Percentiles rank a stretch among this genome's conserved stretches.
Evolutionary conservation across 176 grass and related monocot genomes (phyloP).

Genomic region (Cenchrus fungigraminus): DNA sequence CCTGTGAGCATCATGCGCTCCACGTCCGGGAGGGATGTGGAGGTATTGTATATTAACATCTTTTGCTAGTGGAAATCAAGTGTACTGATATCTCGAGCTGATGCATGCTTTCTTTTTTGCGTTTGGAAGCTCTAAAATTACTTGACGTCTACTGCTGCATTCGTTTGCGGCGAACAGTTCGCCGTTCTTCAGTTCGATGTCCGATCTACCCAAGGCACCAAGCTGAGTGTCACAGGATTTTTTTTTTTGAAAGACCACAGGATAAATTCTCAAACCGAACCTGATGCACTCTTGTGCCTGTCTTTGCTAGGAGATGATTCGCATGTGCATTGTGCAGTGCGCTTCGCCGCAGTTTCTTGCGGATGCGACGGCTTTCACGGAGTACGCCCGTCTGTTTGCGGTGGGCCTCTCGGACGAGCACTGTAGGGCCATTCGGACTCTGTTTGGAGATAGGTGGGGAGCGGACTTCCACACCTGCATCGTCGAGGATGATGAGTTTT

Average conservation of each 20-base stretch:
- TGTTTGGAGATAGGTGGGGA: too few species aligned
- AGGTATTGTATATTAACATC: background rate
- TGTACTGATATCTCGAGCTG: background rate
- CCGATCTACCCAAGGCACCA: background rate
- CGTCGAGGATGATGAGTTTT: too few species aligned
- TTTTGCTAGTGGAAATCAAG: background rate
- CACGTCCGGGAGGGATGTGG: background rate
- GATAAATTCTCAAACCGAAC: background rate
- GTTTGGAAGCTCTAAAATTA: background rate
- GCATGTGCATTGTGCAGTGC: background rate
- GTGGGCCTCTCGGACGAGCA: too few species aligned
- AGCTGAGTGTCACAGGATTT: background rate
- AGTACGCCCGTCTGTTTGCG: too few species aligned
- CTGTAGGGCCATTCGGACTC: too few species aligned
- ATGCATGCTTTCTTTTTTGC: background rate
- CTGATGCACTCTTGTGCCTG: background rate
- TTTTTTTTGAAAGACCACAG: too few species aligned
- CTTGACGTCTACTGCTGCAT: background rate
- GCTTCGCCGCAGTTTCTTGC: conserved; percentile 7
- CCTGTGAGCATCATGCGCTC: background rate
- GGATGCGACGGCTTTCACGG: too few species aligned
- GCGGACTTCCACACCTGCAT: too few species aligned
- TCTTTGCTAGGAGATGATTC: background rate
- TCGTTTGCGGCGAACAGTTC: background rate
- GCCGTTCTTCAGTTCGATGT: background rate